These are phyloP conservation scores for Thraustotheca clavata DNA, from an alignment of 352 stramenopile species.

Conservation along the genomic window DNA sequence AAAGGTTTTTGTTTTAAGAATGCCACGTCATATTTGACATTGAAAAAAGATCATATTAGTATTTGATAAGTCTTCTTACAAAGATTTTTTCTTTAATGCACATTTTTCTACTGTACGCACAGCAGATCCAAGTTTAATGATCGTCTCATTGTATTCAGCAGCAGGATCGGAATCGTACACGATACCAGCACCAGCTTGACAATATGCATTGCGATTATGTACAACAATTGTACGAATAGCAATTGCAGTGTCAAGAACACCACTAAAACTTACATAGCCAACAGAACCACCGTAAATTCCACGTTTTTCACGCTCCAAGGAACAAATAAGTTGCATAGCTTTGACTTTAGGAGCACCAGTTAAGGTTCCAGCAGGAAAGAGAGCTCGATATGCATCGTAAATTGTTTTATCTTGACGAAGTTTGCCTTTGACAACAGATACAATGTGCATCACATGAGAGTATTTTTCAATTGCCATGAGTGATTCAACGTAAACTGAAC, in stretches of 20 bases:
- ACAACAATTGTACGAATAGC: constrained; percentile 84
- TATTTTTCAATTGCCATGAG: constrained; percentile 90
- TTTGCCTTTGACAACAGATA: constrained; percentile 81
- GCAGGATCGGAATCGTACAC: constrained; percentile 84
- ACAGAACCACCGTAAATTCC: constrained; percentile 82
- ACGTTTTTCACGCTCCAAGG: constrained; percentile 69
- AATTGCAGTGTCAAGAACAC: constrained; percentile 82
- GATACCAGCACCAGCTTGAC: constrained; percentile 78
- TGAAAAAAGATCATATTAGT: too few species aligned
- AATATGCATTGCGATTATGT: constrained; percentile 70
- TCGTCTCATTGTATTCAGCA: constrained; percentile 82
- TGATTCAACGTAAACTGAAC: constrained; percentile 68
- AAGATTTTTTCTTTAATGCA: constrained; percentile 21
- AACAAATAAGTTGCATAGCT: constrained; percentile 85
- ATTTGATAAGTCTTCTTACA: too few species aligned
- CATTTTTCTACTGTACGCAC: constrained; percentile 83
- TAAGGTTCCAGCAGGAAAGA: constrained; percentile 82
- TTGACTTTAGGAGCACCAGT: constrained; percentile 85
- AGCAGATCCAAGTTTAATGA: constrained; percentile 82
- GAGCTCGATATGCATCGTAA: constrained; percentile 83
- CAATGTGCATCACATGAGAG: constrained; percentile 89
- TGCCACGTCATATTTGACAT: too few species aligned
- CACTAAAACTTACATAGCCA: constrained; percentile 83
- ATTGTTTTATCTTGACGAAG: constrained; percentile 71
- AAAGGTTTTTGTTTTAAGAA: too few species aligned